These are phyloP conservation scores for Trypanosoma theileri DNA, from an alignment of 208 protist species.

Conservation along the genomic window DNA sequence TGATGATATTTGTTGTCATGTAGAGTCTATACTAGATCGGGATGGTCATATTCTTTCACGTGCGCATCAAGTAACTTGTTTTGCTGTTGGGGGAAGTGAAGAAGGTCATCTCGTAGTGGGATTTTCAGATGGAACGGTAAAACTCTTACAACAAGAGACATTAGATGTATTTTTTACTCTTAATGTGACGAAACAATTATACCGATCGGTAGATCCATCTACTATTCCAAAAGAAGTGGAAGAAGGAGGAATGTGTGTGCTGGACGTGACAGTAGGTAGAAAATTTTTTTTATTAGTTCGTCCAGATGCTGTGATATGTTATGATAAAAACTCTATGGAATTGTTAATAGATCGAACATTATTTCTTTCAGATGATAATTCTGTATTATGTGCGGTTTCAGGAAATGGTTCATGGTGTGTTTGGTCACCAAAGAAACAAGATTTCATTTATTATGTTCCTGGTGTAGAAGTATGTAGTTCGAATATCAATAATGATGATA, in stretches of 20 bases:
- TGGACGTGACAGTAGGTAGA: conserved; percentile 35
- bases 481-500: conserved; percentile 30
- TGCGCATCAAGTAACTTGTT: conserved; percentile 36
- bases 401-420: conserved; percentile 34
- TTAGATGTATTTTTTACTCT: conserved; percentile 43
- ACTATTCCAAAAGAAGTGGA: neutral
- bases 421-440: conserved; percentile 13
- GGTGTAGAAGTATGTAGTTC: neutral
- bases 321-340: conserved; percentile 30
- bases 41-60: conserved; percentile 68
- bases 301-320: conserved; percentile 36
- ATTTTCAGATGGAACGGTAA: conserved; percentile 55
- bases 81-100: conserved; percentile 36
- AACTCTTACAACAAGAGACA: conserved; percentile 55
- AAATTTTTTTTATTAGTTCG: conserved; percentile 37
- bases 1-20: conserved; percentile 13
- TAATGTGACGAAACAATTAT: conserved; percentile 26
- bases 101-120: conserved; percentile 50
- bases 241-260: conserved; percentile 3
- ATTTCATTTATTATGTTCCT: conserved; percentile 21
- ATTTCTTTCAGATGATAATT: conserved; percentile 22
- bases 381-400: conserved; percentile 6
- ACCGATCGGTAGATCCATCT: neutral
- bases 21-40: conserved; percentile 28
- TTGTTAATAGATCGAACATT: conserved; percentile 19